Evolutionary conservation across 495 filamentous ascomycete species (phyloP).

Genomic region (Glarea lozoyensis): DNA sequence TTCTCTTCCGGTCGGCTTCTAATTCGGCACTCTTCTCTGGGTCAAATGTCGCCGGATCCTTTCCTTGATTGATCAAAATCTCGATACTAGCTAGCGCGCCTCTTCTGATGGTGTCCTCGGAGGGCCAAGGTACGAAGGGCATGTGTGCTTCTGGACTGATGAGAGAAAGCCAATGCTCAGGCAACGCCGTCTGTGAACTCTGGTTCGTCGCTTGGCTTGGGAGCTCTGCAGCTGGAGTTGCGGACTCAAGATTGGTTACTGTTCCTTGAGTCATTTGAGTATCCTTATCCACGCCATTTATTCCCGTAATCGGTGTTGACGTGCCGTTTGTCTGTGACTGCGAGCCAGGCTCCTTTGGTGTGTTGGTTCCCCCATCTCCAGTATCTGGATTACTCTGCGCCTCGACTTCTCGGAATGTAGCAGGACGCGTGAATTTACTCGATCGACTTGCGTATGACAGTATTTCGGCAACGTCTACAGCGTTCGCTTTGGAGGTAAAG

Average conservation of each 20-base stretch:
- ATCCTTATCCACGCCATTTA: conserved; percentile 5
- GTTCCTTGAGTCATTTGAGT: conserved; percentile 3
- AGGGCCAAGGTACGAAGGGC: conserved; percentile 63
- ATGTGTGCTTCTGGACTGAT: conserved; percentile 17
- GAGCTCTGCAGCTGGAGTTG: conserved; percentile 3
- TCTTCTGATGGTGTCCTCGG: conserved; percentile 48
- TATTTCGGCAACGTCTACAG: conserved; percentile 55
- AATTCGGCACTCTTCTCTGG: conserved; percentile 38
- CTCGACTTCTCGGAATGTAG: conserved; percentile 32
- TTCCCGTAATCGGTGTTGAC: conserved; percentile 9
- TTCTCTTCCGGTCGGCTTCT: conserved; percentile 33
- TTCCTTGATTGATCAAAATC: conserved; percentile 44
- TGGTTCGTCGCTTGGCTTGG: conserved; percentile 1
- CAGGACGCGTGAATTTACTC: conserved; percentile 61
- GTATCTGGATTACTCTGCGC: conserved; percentile 12
- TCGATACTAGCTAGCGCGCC: conserved; percentile 55
- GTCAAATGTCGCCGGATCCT: conserved; percentile 46
- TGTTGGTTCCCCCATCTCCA: conserved; percentile 17
- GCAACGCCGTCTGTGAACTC: conserved; percentile 4
- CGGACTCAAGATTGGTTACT: conserved; percentile 14
- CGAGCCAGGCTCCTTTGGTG: conserved; percentile 15
- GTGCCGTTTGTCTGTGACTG: conserved; percentile 18
- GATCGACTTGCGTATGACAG: conserved; percentile 67
- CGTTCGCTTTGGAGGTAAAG: conserved; percentile 27
- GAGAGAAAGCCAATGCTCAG: conserved; percentile 1